Evolutionary conservation across 306 rosid genomes (phyloP).

Genomic region (Corylus heterophylla): DNA sequence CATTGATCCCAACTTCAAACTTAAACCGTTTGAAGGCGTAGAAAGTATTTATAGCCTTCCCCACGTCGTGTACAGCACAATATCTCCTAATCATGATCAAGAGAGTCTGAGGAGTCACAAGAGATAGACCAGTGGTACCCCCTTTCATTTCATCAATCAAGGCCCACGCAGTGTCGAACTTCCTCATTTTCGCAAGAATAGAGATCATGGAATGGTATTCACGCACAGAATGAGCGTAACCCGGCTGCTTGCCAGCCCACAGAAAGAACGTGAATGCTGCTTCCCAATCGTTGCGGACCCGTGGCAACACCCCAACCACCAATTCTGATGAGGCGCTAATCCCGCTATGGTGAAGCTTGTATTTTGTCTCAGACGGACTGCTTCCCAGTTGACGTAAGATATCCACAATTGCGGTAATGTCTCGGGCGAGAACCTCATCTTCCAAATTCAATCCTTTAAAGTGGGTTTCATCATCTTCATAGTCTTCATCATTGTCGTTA

Average conservation of each 20-base stretch:
- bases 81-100: slow-evolving; percentile 78
- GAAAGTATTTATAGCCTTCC: slow-evolving; percentile 71
- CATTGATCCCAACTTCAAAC: slow-evolving; percentile 56
- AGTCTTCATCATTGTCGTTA: slow-evolving; percentile 1
- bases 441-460: slow-evolving; percentile 26
- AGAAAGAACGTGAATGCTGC: slow-evolving; percentile 80
- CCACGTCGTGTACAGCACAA: slow-evolving; percentile 76
- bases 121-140: slow-evolving; percentile 40
- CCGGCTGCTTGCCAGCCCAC: slow-evolving; percentile 80
- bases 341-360: slow-evolving; percentile 56
- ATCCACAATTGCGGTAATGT: slow-evolving; percentile 54
- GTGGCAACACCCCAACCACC: slow-evolving; percentile 70
- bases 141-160: slow-evolving; percentile 76
- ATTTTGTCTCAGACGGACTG: slow-evolving; percentile 36
- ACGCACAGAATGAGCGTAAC: slow-evolving; percentile 56
- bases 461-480: slow-evolving; percentile 22
- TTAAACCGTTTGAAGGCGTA: slow-evolving; percentile 60
- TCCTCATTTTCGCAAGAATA: slow-evolving; percentile 82
- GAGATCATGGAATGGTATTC: slow-evolving; percentile 86
- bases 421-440: slow-evolving; percentile 41
- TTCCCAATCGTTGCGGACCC: slow-evolving; percentile 79
- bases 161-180: slow-evolving; percentile 87
- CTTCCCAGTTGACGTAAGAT: slow-evolving; percentile 43
- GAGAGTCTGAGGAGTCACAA: slow-evolving; percentile 73
- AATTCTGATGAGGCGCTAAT: slow-evolving; percentile 56